Evolutionary conservation across 306 rosid genomes (phyloP), one percentile per base, ranked within the genome.

Genomic region (Cicer cuneatum): DNA sequence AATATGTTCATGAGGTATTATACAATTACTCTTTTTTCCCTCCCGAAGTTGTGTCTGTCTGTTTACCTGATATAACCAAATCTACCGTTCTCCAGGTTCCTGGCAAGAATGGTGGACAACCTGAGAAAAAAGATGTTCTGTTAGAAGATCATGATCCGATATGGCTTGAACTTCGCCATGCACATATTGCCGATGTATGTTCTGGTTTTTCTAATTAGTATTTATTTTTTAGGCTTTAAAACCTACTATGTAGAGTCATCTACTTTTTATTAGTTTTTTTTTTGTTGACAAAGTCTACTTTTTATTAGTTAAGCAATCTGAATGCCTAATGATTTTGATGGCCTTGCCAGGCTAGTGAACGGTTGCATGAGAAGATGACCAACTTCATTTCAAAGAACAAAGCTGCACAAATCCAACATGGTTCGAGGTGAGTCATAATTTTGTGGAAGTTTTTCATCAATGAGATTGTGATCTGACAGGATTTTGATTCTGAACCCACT

Each of bases 111-210:
- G 93, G 94, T 53, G 90, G 92, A 66, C 86, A 48, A 77, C 93
- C 93, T 16, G 97, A 93, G 88, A 88, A 83, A 47, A 93, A 88
- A 84, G 97, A 89, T 62, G 98, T 93, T 82, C 92, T 91, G 66
- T 82, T 93, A 84, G 98, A 91, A 79, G 96, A 91, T 65, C 96
- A 93, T 75, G 98, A 93, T 83, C 98, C 96, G 43, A 82, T 93
- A 82, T 93, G 98, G 98, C 86, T 93, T 77, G 98, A 91, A 82
- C 96, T 93, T 84, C 91, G 97, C 54, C 97, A 91, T 82, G 92
- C 96, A 14, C 98, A 93, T 86, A 89, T 93, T 73, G 98, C 98
- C 71, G 90, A 91, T 84, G 98, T 93, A 87, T 81, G 88, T 61
- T 63, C 47, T 68, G 59, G 67, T 54, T 57, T 59, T 60, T 52